phyloP scores from a whole-genome alignment of 2,329 filamentous ascomycete genomes.

The Rhynchosporium secalis region DNA sequence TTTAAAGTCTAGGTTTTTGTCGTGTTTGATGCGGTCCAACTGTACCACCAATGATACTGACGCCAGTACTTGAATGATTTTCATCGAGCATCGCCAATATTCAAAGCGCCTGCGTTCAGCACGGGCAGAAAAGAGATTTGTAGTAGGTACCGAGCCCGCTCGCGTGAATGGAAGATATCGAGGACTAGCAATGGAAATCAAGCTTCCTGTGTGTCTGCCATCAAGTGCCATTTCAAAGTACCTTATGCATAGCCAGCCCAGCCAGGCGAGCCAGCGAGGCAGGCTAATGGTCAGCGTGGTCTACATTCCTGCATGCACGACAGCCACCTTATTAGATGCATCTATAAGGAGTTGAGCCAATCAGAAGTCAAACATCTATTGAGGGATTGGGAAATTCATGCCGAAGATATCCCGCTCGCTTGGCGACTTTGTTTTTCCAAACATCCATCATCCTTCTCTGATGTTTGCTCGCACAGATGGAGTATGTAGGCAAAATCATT shows the following conservation, averaged over 20 bases:
- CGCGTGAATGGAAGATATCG: background rate
- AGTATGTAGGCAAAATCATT: too few relatives aligned
- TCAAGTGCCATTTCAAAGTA: too few relatives aligned
- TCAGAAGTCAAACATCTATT: background rate
- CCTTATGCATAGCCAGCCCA: too few relatives aligned
- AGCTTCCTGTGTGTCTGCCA: background rate
- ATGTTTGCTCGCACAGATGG: too few relatives aligned
- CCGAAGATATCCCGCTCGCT: constrained; percentile 3
- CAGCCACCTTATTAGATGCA: background rate
- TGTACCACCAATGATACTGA: background rate
- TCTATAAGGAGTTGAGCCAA: background rate
- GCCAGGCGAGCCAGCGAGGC: too few relatives aligned
- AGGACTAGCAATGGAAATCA: too few relatives aligned
- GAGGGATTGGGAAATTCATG: background rate
- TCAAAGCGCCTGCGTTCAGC: background rate
- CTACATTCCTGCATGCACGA: background rate
- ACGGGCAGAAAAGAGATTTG: background rate
- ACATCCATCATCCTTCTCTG: too few relatives aligned
- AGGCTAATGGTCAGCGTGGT: too few relatives aligned
- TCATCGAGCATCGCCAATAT: background rate
- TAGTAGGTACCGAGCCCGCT: background rate
- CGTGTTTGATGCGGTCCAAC: too few relatives aligned
- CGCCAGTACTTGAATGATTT: too few relatives aligned
- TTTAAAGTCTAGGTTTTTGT: too few relatives aligned
- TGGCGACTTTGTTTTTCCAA: background rate